Evolutionary conservation across 306 rosid genomes (phyloP), one percentile per base, ranked within the genome.

Genomic region (Vachellia pachyceras): DNA sequence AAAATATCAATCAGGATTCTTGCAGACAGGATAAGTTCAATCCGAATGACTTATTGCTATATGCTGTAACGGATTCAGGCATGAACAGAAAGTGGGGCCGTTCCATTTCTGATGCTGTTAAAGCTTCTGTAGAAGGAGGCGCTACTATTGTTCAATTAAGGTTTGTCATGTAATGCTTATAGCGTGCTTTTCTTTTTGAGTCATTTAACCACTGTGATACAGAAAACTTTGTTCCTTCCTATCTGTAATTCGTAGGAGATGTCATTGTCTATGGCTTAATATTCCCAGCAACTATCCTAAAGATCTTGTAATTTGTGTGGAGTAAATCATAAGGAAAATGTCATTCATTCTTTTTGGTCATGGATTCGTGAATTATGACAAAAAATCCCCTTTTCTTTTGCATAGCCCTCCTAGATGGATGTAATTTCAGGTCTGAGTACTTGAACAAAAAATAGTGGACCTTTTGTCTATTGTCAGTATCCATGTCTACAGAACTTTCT

Each of bases 21-120:
- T 52, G 14, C 61, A 75, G 92, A 77, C 87, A 80, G 85, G 84
- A 79, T 33, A 79, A 86, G 72, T 93, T 95, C 87, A 88, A 87
- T 72, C 92, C 93, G 80, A 84, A 80, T 69, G 85, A 90, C 84
- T 79, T 95, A 35, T 78, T 93, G 76, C 79, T 95, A 86, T 93
- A 95, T 78, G 99, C 98, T 77, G 97, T 93, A 63, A 95, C 98
- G 4, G 98, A 93, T 83, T 88, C 99, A 0, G 25, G 86, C 36
- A 95, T 95, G 97, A 95, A 95, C 82, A 84, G 82, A 66, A 90
- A 78, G 88, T 93, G 99, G 97, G 92, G 90, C n/a, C 97, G 86
- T 77, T 89, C 95, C 61, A 91, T 91, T 80, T 80, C 90, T n/a
- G 95, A 89, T 77, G 99, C 98, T 73, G 99, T 95, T 86, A 85